Percentiles rank a stretch among this genome's conserved stretches.
phyloP scores from a whole-genome alignment of 495 filamentous ascomycete genomes.

The Xylaria venustula region DNA sequence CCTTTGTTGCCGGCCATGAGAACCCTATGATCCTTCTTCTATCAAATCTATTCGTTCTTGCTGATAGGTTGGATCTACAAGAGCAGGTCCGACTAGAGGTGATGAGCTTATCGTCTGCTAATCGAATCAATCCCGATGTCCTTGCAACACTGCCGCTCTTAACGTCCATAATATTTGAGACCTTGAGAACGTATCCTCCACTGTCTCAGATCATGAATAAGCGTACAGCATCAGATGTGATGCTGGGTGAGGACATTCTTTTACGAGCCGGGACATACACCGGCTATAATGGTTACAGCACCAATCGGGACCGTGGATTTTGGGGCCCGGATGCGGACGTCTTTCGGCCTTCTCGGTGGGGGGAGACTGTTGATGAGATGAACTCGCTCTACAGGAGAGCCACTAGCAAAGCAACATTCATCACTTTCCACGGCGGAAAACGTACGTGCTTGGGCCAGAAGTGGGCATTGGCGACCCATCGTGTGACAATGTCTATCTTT shows the following conservation, averaged over 20 bases:
- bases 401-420: constrained; percentile 24
- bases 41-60: constrained; percentile 34
- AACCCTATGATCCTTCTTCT: constrained; percentile 37
- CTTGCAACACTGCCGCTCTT: constrained; percentile 23
- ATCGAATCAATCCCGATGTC: neutral
- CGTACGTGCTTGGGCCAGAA: constrained; percentile 33
- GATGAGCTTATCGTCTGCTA: neutral
- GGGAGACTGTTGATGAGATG: constrained; percentile 17
- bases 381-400: constrained; percentile 20
- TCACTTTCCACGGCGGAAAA: constrained; percentile 35
- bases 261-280: constrained; percentile 24
- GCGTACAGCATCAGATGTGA: constrained; percentile 12
- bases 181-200: constrained; percentile 37
- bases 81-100: neutral
- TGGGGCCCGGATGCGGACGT: constrained; percentile 24
- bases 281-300: constrained; percentile 24
- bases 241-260: constrained; percentile 20
- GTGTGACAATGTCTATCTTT: neutral
- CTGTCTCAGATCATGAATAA: constrained; percentile 38
- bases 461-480: constrained; percentile 11
- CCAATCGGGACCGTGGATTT: constrained; percentile 17
- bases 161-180: constrained; percentile 26
- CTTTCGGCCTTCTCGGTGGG: constrained; percentile 26
- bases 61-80: neutral
- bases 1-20: constrained; percentile 38